A percentile compares a stretch with the other conserved stretches of the same genome.
phyloP scores from a whole-genome alignment of 441 rosid species.

The Macaranga tanarius region DNA sequence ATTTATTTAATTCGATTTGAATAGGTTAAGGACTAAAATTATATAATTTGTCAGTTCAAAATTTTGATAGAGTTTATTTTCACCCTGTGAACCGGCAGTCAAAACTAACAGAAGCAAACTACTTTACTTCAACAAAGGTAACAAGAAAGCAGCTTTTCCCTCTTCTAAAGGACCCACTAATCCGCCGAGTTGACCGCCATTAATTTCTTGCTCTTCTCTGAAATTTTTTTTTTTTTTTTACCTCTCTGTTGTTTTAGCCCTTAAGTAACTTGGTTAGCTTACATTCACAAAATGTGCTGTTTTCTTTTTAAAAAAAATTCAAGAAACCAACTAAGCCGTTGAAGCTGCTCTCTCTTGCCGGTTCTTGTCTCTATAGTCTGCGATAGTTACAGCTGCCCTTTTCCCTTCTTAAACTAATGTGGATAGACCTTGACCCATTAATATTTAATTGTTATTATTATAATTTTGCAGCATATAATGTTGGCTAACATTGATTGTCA shows the following conservation, averaged over 20 bases:
- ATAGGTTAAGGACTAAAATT: too few species aligned
- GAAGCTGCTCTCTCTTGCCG: neutral
- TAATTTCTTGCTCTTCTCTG: neutral
- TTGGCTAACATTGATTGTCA: constrained; percentile 11
- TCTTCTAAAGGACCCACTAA: neutral
- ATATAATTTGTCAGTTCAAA: too few species aligned
- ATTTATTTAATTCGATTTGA: too few species aligned
- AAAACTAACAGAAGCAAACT: neutral
- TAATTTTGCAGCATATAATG: constrained; percentile 5
- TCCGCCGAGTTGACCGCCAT: neutral
- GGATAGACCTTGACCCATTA: constrained; percentile 18
- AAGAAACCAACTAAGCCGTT: neutral
- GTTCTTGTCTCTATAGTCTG: constrained; percentile 4
- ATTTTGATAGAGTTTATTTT: too few species aligned
- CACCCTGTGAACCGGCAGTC: neutral
- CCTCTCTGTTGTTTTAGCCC: neutral
- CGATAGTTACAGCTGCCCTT: constrained; percentile 14
- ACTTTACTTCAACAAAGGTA: neutral
- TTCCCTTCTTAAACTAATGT: constrained; percentile 9
- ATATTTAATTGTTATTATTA: neutral
- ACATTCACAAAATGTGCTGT: neutral
- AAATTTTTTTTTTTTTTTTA: too few species aligned
- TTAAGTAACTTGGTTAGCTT: neutral
- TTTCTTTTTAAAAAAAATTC: neutral
- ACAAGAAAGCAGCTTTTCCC: constrained; percentile 8